These are phyloP conservation scores for Ophiostoma triangulosporum DNA, from an alignment of 2,329 filamentous ascomycete species.

Conservation along the genomic window DNA sequence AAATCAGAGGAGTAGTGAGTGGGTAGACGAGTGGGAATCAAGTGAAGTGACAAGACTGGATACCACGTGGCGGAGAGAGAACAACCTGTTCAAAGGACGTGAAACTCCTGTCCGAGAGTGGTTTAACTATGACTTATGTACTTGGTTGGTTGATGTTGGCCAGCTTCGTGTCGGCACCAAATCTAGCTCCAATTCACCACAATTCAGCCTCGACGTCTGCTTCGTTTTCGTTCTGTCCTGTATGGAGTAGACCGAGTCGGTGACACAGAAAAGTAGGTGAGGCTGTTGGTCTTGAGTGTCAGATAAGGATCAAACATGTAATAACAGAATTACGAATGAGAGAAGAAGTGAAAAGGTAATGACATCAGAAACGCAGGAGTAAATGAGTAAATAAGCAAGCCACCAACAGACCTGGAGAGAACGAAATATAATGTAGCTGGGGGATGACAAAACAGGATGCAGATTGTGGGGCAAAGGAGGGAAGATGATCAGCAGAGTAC, in stretches of 20 bases:
- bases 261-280: neutral
- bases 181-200: too few relatives aligned
- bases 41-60: neutral
- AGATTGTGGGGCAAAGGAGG: neutral
- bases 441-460: neutral
- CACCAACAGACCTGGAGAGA: constrained; percentile 1
- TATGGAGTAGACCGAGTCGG: neutral
- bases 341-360: neutral
- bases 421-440: neutral
- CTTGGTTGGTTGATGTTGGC: neutral
- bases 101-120: too few relatives aligned
- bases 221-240: neutral
- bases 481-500: neutral
- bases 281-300: neutral
- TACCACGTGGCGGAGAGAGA: neutral
- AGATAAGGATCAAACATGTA: neutral
- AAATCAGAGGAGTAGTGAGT: neutral
- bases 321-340: neutral
- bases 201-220: neutral
- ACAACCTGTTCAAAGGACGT: neutral
- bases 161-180: too few relatives aligned
- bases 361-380: neutral
- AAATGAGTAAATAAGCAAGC: neutral
- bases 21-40: neutral
- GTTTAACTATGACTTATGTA: too few relatives aligned